Percentiles rank a stretch among this genome's conserved stretches.
Evolutionary conservation across 179 eudicot genomes (phyloP).

Genomic region (Heliamphora pulchella): DNA sequence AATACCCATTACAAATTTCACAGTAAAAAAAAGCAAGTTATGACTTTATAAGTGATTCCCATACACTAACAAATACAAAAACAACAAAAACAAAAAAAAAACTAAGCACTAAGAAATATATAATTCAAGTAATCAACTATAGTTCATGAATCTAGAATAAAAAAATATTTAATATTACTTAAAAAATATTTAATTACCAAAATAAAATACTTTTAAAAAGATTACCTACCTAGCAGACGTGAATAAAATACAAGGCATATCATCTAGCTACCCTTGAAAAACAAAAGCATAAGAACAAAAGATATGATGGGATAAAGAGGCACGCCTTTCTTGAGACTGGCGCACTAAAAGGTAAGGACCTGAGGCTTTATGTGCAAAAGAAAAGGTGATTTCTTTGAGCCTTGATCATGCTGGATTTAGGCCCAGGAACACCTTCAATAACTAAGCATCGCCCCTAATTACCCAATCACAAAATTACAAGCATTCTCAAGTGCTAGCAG

Average conservation of each 20-base stretch:
- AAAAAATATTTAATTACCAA: no score
- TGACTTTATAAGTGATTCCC: not conserved
- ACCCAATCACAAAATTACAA: not conserved
- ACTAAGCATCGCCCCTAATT: not conserved
- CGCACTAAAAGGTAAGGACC: not conserved
- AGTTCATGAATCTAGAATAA: not conserved
- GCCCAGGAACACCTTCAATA: not conserved
- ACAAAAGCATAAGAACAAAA: not conserved
- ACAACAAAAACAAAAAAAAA: no score
- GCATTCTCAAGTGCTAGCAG: not conserved
- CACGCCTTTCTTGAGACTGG: not conserved
- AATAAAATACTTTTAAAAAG: not conserved
- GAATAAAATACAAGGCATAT: not conserved
- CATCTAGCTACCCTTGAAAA: not conserved
- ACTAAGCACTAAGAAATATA: not conserved
- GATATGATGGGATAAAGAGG: not conserved
- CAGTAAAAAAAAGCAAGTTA: not conserved
- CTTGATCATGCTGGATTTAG: not conserved
- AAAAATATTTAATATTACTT: no score
- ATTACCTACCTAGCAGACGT: not conserved
- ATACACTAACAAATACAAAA: no score
- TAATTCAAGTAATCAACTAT: not conserved
- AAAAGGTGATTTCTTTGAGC: not conserved
- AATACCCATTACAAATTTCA: no score
- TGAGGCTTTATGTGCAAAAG: not conserved